Conservation (phyloP, 116 monocot genomes). For the Papilionanthe hybrid region DNA sequence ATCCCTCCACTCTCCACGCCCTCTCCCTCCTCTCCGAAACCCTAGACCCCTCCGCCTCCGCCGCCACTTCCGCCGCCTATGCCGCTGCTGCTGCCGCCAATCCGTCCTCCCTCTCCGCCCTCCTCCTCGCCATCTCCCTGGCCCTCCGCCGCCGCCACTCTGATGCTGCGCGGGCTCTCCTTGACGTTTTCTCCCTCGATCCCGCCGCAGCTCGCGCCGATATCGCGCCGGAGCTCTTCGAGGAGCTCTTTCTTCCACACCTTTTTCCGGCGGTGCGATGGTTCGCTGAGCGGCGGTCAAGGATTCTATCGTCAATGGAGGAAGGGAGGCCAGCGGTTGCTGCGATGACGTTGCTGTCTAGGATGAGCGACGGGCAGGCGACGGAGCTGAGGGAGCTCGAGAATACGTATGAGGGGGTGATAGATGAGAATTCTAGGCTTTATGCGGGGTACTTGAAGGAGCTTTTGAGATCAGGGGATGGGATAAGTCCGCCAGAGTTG, state of each 20-base stretch:
- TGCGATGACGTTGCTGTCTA: constrained; percentile 37
- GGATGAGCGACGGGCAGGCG: constrained; percentile 46
- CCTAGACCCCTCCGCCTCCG: constrained; percentile 14
- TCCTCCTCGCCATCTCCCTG: constrained; percentile 35
- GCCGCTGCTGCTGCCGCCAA: constrained; percentile 19
- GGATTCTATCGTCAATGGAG: constrained; percentile 9
- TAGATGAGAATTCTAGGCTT: constrained; percentile 40
- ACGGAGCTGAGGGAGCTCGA: constrained; percentile 36
- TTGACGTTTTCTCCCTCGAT: constrained; percentile 45
- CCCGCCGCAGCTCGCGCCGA: constrained; percentile 36
- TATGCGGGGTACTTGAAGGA: constrained; percentile 38
- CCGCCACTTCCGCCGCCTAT: constrained; percentile 8
- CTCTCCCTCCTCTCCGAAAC: constrained; percentile 25
- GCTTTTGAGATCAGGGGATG: constrained; percentile 24
- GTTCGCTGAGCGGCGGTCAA: constrained; percentile 34
- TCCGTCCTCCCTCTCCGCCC: constrained; percentile 24
- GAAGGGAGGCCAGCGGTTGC: constrained; percentile 13
- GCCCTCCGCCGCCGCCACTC: constrained; percentile 21
- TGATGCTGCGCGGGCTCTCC: constrained; percentile 30
- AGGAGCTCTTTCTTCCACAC: constrained; percentile 46
- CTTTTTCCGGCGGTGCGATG: constrained; percentile 35
- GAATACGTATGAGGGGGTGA: constrained; percentile 35
- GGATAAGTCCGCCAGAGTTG: constrained; percentile 17
- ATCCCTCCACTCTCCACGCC: constrained; percentile 23
- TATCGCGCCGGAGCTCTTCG: constrained; percentile 37